These are phyloP conservation scores for Alloascoidea africana DNA, from an alignment of 805 yeast genomes.

Conservation along the genomic window DNA sequence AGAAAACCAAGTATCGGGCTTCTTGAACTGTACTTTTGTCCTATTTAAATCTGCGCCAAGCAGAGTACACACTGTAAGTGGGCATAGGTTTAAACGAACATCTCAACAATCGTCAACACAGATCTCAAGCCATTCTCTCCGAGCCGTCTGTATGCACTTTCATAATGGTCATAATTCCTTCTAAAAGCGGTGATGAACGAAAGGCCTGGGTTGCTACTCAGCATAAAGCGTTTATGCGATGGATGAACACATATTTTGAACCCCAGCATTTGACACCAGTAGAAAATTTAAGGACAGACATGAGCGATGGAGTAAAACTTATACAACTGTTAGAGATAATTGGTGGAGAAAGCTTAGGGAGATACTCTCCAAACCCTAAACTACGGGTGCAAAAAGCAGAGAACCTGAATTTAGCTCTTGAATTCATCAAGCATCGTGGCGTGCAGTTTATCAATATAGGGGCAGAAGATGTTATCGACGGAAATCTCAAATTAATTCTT, in stretches of 20 bases:
- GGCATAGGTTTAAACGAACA: too few species aligned
- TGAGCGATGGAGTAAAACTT: slow-evolving; percentile 19
- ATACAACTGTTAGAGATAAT: slow-evolving; percentile 21
- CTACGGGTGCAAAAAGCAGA: slow-evolving; percentile 22
- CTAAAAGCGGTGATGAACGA: slow-evolving; percentile 3
- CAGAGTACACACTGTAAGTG: too few species aligned
- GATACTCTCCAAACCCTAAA: slow-evolving; percentile 16
- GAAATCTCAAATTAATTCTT: slow-evolving; percentile 80
- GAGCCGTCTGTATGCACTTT: not conserved
- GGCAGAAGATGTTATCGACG: slow-evolving; percentile 85
- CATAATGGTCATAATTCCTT: not conserved
- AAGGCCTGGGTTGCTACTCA: slow-evolving; percentile 22
- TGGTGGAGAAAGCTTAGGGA: slow-evolving; percentile 19
- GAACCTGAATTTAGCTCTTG: slow-evolving; percentile 21
- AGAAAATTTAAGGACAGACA: slow-evolving; percentile 13
- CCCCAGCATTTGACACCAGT: slow-evolving; percentile 12
- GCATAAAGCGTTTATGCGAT: slow-evolving; percentile 21
- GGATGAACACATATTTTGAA: slow-evolving; percentile 21
- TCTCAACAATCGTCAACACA: too few species aligned
- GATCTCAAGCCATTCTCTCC: not conserved
- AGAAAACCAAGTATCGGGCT: too few species aligned
- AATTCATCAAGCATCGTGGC: slow-evolving; percentile 18
- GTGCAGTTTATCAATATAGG: slow-evolving; percentile 22
- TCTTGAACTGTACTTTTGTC: too few species aligned
- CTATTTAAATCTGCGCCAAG: too few species aligned